phyloP scores from a whole-genome alignment of 169 alveolate species.

The Plasmodium fragile region DNA sequence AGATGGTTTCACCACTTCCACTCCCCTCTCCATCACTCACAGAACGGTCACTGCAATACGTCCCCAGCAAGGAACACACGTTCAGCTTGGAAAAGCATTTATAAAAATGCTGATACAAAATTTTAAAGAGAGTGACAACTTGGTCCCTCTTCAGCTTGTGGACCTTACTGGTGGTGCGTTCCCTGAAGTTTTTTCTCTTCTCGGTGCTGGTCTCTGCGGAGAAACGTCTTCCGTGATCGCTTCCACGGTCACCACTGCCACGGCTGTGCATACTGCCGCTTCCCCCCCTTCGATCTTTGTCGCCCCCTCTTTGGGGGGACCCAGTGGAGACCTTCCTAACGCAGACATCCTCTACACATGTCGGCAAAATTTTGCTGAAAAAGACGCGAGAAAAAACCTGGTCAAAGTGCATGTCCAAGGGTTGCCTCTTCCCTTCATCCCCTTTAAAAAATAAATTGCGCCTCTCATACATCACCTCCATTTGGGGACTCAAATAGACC shows the following conservation, averaged over 20 bases:
- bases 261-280: neutral
- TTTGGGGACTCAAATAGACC: conserved; percentile 7
- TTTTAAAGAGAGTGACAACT: neutral
- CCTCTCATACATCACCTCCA: neutral
- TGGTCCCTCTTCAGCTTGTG: conserved; percentile 1
- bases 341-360: conserved; percentile 15
- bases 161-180: neutral
- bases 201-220: neutral
- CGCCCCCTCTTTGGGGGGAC: neutral
- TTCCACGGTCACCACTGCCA: neutral
- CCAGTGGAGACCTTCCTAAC: neutral
- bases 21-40: neutral
- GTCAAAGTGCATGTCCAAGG: conserved; percentile 14
- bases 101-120: conserved; percentile 14
- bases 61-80: conserved; percentile 1
- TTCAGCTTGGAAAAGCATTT: conserved; percentile 2
- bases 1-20: neutral
- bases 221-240: neutral
- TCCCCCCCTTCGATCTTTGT: neutral
- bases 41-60: neutral
- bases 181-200: neutral
- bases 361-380: neutral
- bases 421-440: neutral
- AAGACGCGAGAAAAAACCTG: neutral
- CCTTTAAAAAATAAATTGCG: conserved; percentile 23